Evolutionary conservation across 2,329 filamentous ascomycete species (phyloP).

Genomic region (Emericellopsis cladophorae): DNA sequence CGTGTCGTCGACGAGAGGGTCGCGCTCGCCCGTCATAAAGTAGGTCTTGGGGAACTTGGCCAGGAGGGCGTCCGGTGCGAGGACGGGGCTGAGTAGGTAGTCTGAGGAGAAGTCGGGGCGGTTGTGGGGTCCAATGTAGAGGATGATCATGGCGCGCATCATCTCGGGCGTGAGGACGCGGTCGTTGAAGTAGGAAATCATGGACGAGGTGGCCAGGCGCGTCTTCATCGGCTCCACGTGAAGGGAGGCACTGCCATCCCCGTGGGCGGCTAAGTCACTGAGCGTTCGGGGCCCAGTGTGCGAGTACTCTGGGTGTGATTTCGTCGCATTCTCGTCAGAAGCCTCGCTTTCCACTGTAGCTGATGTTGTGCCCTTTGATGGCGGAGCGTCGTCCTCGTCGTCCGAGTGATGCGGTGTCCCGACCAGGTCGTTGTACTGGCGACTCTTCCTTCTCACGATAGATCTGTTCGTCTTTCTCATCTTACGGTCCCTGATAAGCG

Average conservation of each 20-base stretch:
- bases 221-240: slow-evolving; percentile 56
- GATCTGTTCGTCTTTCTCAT: slow-evolving; percentile 65
- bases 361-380: background rate
- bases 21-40: slow-evolving; percentile 87
- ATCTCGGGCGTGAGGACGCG: slow-evolving; percentile 90
- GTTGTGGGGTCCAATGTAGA: slow-evolving; percentile 90
- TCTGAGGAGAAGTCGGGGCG: slow-evolving; percentile 87
- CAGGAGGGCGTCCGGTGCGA: slow-evolving; percentile 75
- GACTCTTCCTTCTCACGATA: slow-evolving; percentile 72
- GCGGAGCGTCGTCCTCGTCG: slow-evolving; percentile 43
- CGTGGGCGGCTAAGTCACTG: slow-evolving; percentile 1
- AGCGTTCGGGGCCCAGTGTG: slow-evolving; percentile 27
- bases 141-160: slow-evolving; percentile 98
- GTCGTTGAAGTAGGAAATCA: slow-evolving; percentile 97
- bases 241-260: slow-evolving; percentile 25
- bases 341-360: background rate
- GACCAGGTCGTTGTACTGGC: slow-evolving; percentile 75
- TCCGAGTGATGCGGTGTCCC: slow-evolving; percentile 74
- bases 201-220: slow-evolving; percentile 85
- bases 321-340: background rate
- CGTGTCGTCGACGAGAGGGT: slow-evolving; percentile 92
- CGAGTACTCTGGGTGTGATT: slow-evolving; percentile 36
- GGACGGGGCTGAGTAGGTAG: slow-evolving; percentile 77
- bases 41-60: slow-evolving; percentile 87
- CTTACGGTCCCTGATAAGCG: slow-evolving; percentile 73